phyloP scores from a whole-genome alignment of 306 rosid genomes.

The Argentina anserina region DNA sequence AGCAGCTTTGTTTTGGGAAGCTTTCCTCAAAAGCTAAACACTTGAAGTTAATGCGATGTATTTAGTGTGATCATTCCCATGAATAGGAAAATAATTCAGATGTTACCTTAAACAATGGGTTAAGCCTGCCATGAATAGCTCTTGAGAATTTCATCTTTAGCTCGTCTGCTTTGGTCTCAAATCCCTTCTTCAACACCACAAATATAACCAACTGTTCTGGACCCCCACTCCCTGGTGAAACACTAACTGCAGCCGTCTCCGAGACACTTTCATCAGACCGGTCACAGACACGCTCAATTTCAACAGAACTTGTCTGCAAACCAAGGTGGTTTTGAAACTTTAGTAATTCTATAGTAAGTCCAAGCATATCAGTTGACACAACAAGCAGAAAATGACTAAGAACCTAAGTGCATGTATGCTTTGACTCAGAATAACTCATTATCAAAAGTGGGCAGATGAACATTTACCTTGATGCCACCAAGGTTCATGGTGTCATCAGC shows the following conservation, averaged over 20 bases:
- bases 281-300: constrained; percentile 72
- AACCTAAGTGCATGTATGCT: not conserved
- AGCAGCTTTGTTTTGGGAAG: not conserved
- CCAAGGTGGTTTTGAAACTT: not conserved
- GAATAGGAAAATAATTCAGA: not conserved
- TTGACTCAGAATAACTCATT: constrained; percentile 5
- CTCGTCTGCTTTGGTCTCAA: constrained; percentile 37
- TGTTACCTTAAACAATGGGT: constrained; percentile 76
- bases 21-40: not conserved
- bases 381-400: not conserved
- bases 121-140: constrained; percentile 70
- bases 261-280: constrained; percentile 55
- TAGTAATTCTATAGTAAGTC: not conserved
- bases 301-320: constrained; percentile 61
- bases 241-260: constrained; percentile 72
- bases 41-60: not conserved
- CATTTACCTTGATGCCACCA: constrained; percentile 83
- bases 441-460: not conserved
- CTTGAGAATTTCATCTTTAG: constrained; percentile 52
- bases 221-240: constrained; percentile 54
- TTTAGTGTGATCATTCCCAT: not conserved
- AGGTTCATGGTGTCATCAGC: constrained; percentile 97
- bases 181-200: constrained; percentile 58
- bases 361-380: not conserved
- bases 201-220: constrained; percentile 66